These are phyloP conservation scores for Ajuga reptans DNA, from an alignment of 305 asterid species.

Conservation along the genomic window DNA sequence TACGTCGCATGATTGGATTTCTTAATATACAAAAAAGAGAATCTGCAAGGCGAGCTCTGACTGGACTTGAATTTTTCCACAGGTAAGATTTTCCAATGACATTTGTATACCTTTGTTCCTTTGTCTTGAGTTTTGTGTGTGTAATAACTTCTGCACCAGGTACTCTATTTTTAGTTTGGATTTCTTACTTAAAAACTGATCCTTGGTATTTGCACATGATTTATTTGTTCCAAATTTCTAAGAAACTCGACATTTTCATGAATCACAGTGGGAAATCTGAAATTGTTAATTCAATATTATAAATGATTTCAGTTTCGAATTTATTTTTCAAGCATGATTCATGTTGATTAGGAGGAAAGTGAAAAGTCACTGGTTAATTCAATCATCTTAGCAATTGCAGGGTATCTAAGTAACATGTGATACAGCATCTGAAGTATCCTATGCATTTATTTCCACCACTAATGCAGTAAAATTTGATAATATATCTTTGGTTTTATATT, in stretches of 20 bases:
- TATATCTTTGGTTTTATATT: not conserved
- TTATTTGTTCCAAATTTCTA: conserved; percentile 4
- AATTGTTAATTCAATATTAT: not conserved
- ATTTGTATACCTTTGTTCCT: conserved; percentile 3
- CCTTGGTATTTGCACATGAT: conserved; percentile 1
- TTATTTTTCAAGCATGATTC: not conserved
- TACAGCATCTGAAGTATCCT: not conserved
- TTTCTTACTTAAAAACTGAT: not conserved
- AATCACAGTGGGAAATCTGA: conserved; percentile 12
- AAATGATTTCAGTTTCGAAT: not conserved
- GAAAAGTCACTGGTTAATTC: not conserved
- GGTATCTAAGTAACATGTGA: not conserved
- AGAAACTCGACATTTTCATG: not conserved
- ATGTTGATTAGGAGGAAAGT: not conserved
- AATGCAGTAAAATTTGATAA: not conserved
- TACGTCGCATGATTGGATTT: conserved; percentile 96
- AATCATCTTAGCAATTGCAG: not conserved
- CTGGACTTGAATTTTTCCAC: conserved; percentile 94
- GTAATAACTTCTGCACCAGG: conserved; percentile 7
- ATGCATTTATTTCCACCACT: not conserved
- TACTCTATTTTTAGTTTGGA: conserved; percentile 7
- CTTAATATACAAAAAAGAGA: conserved; percentile 88
- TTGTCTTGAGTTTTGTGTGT: not conserved
- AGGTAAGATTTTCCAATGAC: conserved; percentile 40
- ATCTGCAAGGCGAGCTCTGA: conserved; percentile 76